Evolutionary conservation across 768 basidiomycete genomes (phyloP).

Genomic region (Hypholoma sublateritium): DNA sequence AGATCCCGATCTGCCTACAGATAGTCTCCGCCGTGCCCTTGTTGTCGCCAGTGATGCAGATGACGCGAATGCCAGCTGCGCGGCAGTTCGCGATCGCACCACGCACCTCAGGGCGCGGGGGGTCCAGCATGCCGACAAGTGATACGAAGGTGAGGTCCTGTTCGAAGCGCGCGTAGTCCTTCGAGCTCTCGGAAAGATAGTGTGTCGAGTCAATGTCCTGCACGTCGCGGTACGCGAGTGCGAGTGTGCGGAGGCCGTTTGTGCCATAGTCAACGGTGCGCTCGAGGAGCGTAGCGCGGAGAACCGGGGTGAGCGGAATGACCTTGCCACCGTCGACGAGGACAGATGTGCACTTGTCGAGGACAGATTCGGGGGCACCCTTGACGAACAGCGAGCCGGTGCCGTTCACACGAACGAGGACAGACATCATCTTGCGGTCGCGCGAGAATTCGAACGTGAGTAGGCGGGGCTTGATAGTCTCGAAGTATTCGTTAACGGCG

Average conservation of each 20-base stretch:
- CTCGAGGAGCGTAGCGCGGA: constrained; percentile 61
- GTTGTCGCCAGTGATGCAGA: constrained; percentile 98
- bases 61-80: constrained; percentile 91
- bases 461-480: constrained; percentile 71
- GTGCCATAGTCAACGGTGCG: constrained; percentile 74
- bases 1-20: constrained; percentile 94
- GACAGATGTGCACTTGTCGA: constrained; percentile 83
- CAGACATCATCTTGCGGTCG: constrained; percentile 99
- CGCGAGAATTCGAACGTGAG: constrained; percentile 97
- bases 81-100: constrained; percentile 86
- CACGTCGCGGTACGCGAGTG: constrained; percentile 83
- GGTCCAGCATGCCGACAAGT: constrained; percentile 96
- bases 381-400: constrained; percentile 87
- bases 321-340: constrained; percentile 64
- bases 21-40: constrained; percentile 98
- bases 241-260: constrained; percentile 86
- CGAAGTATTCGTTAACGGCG: constrained; percentile 84
- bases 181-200: constrained; percentile 76
- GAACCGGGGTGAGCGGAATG: constrained; percentile 61
- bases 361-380: constrained; percentile 93
- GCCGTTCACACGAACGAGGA: constrained; percentile 72
- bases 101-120: constrained; percentile 91
- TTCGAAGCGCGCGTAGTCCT: constrained; percentile 90
- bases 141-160: constrained; percentile 92
- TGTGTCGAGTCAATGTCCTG: constrained; percentile 75